Percentiles rank a stretch among this genome's conserved stretches.
These are phyloP conservation scores for Xylariales sp. DNA, from an alignment of 2,329 filamentous ascomycete species.

Conservation along the genomic window DNA sequence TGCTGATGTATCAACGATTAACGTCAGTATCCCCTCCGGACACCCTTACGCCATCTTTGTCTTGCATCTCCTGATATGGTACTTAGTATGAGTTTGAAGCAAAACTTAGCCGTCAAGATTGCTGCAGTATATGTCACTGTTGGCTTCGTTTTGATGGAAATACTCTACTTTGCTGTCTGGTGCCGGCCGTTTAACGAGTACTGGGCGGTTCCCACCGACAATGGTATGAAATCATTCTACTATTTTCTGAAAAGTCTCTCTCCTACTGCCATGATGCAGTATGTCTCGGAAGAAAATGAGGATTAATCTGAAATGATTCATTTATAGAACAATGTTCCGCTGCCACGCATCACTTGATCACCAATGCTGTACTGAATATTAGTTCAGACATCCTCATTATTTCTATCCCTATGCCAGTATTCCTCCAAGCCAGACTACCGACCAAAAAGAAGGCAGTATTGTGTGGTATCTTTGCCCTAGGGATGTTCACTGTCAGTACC, in stretches of 20 bases:
- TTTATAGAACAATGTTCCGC: constrained; percentile 50
- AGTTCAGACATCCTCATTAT: constrained; percentile 58
- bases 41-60: background rate
- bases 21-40: constrained; percentile 31
- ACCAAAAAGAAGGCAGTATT: constrained; percentile 50
- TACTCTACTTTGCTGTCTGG: constrained; percentile 46
- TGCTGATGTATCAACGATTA: constrained; percentile 53
- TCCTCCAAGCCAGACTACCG: constrained; percentile 44
- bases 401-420: constrained; percentile 48
- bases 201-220: constrained; percentile 51
- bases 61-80: background rate
- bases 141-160: constrained; percentile 47
- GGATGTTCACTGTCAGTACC: constrained; percentile 39
- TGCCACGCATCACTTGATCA: constrained; percentile 52
- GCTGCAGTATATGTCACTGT: constrained; percentile 41
- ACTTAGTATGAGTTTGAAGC: constrained; percentile 38
- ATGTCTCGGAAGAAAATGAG: too few relatives aligned
- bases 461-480: constrained; percentile 38
- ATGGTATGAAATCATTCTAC: constrained; percentile 28
- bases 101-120: constrained; percentile 43
- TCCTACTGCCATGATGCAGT: too few relatives aligned
- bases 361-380: constrained; percentile 56
- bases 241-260: background rate
- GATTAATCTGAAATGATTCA: constrained; percentile 2
- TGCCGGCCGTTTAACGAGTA: constrained; percentile 53